These are phyloP conservation scores for Fusarium protoensiforme DNA, from an alignment of 2,329 filamentous ascomycete species.

Conservation along the genomic window DNA sequence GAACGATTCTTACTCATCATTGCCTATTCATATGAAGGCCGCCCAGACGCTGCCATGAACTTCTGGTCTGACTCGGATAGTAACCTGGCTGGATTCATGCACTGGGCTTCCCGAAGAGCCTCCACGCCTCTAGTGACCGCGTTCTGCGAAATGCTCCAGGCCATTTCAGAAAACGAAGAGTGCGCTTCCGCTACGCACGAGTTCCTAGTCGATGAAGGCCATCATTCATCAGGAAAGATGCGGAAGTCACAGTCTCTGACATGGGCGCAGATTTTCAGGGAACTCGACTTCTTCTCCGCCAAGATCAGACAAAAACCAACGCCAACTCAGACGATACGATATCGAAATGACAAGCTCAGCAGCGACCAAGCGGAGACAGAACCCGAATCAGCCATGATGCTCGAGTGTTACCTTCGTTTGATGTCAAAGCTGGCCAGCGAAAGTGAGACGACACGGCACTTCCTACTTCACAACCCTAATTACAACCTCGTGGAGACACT, in stretches of 20 bases:
- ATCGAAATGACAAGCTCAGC: slow-evolving; percentile 69
- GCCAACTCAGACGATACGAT: slow-evolving; percentile 50
- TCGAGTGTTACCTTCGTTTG: slow-evolving; percentile 91
- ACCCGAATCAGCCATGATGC: slow-evolving; percentile 94
- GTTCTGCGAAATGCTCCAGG: slow-evolving; percentile 95
- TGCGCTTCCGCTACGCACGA: slow-evolving; percentile 88
- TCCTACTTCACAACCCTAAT: slow-evolving; percentile 73
- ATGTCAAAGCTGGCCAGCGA: slow-evolving; percentile 84
- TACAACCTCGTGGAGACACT: slow-evolving; percentile 80
- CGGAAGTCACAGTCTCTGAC: slow-evolving; percentile 86
- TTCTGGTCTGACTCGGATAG: slow-evolving; percentile 96
- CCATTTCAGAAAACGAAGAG: slow-evolving; percentile 83
- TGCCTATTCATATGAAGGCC: slow-evolving; percentile 88
- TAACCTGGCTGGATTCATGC: slow-evolving; percentile 92
- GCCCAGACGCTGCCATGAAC: slow-evolving; percentile 83
- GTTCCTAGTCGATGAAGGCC: slow-evolving; percentile 88
- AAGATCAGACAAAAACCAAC: slow-evolving; percentile 80
- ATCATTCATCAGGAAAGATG: slow-evolving; percentile 79
- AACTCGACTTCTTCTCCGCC: slow-evolving; percentile 84
- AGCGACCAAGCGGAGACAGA: slow-evolving; percentile 80
- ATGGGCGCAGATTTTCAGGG: slow-evolving; percentile 92
- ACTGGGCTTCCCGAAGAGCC: slow-evolving; percentile 95
- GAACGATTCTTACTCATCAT: slow-evolving; percentile 94
- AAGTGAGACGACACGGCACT: slow-evolving; percentile 77
- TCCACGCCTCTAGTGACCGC: slow-evolving; percentile 96